Evolutionary conservation across 345 rosid species (phyloP).

Genomic region (Murraya paniculata): DNA sequence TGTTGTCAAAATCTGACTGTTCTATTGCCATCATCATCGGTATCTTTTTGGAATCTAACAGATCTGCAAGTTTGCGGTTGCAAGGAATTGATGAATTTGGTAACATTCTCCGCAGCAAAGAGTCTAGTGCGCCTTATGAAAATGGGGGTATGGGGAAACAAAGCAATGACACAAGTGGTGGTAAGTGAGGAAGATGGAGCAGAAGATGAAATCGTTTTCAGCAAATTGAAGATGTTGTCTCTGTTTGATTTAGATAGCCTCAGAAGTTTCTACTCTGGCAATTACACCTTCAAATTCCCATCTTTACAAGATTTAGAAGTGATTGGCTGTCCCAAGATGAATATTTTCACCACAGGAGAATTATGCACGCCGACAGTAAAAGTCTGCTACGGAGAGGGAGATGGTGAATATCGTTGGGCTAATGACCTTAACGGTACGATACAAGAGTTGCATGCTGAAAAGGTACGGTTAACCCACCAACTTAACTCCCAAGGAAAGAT

Average conservation of each 20-base stretch:
- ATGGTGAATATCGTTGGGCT: too few relatives aligned
- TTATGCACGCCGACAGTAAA: background rate
- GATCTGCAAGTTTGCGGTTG: background rate
- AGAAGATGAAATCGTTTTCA: background rate
- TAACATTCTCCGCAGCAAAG: slow-evolving; percentile 10
- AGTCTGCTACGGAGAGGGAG: too few relatives aligned
- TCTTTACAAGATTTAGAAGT: background rate
- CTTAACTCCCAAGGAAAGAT: too few relatives aligned
- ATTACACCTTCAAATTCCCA: background rate
- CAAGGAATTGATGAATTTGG: background rate
- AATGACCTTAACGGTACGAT: too few relatives aligned
- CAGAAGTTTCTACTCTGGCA: background rate
- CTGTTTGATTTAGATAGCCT: background rate
- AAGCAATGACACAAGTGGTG: background rate
- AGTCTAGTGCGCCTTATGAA: background rate
- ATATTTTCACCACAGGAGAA: background rate
- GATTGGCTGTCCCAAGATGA: background rate
- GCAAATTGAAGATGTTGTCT: background rate
- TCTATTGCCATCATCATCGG: background rate
- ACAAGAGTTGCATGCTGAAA: too few relatives aligned
- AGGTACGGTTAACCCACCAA: background rate
- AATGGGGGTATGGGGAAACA: background rate
- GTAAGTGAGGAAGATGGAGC: background rate
- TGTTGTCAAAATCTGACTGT: background rate
- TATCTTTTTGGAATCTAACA: background rate